Conservation (phyloP, 176 grass and related monocot species). For the Eragrostis nindensis region DNA sequence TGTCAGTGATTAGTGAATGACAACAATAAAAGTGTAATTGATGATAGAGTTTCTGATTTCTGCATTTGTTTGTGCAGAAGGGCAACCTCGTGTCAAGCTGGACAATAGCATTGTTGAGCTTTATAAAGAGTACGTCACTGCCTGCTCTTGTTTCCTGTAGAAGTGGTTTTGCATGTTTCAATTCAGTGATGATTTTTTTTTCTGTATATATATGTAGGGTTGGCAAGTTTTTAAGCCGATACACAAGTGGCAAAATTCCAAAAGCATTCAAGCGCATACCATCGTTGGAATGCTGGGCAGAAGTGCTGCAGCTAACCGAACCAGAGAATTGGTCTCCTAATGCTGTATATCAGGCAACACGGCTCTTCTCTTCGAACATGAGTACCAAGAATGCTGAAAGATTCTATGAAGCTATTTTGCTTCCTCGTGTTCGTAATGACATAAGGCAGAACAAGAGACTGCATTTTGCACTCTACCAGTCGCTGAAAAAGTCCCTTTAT, state of each 20-base stretch:
- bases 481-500: constrained; percentile 77
- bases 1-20: neutral
- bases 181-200: constrained; percentile 2
- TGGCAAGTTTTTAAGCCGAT: constrained; percentile 73
- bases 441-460: constrained; percentile 85
- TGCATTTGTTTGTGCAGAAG: constrained; percentile 50
- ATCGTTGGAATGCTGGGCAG: constrained; percentile 68
- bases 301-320: constrained; percentile 81
- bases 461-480: constrained; percentile 89
- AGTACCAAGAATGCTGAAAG: constrained; percentile 56
- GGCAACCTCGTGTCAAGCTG: constrained; percentile 58
- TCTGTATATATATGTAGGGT: constrained; percentile 53
- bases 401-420: constrained; percentile 82
- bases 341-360: constrained; percentile 88
- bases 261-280: constrained; percentile 88
- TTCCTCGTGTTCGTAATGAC: constrained; percentile 81
- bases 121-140: constrained; percentile 59
- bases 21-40: neutral
- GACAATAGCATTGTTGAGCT: constrained; percentile 60
- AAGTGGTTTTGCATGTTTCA: neutral
- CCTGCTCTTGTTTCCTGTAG: neutral
- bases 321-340: constrained; percentile 93
- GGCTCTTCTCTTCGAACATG: constrained; percentile 93
- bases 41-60: constrained; percentile 7
- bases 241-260: constrained; percentile 88